Conservation (phyloP, 2,329 filamentous ascomycete genomes). For the Trichoderma harzianum region DNA sequence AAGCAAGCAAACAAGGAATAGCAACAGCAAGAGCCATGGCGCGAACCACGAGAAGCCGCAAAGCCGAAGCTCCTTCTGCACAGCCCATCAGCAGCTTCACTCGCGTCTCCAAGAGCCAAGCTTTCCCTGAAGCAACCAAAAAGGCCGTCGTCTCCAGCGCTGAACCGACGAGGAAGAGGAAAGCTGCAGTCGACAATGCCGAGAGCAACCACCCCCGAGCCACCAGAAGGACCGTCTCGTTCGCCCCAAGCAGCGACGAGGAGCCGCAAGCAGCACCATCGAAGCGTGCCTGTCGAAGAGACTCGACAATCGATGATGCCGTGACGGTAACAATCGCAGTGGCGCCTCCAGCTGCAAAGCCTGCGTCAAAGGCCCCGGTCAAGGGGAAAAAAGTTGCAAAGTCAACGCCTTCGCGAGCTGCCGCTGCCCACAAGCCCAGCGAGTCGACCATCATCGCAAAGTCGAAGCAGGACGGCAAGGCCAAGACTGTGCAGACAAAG, state of each 20-base stretch:
- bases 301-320: conserved; percentile 19
- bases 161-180: conserved; percentile 37
- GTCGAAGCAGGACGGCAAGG: conserved; percentile 29
- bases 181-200: conserved; percentile 31
- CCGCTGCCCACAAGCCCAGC: conserved; percentile 30
- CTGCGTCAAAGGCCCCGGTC: conserved; percentile 10
- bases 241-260: conserved; percentile 34
- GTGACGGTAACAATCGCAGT: background rate
- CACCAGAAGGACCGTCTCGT: conserved; percentile 31
- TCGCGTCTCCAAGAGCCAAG: conserved; percentile 45
- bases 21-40: conserved; percentile 15
- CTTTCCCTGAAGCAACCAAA: conserved; percentile 31
- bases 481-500: conserved; percentile 32
- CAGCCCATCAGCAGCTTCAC: conserved; percentile 43
- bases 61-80: conserved; percentile 18
- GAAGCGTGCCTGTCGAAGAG: conserved; percentile 32
- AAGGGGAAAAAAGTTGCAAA: conserved; percentile 34
- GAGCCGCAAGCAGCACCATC: conserved; percentile 22
- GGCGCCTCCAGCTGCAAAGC: background rate
- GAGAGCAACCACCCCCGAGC: conserved; percentile 25
- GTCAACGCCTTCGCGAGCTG: conserved; percentile 28
- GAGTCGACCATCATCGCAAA: conserved; percentile 32
- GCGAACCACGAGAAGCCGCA: conserved; percentile 21
- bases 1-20: background rate
- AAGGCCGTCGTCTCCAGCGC: conserved; percentile 29